Conservation (phyloP, 257 asterid genomes). For the Solanum chiquidenum region DNA sequence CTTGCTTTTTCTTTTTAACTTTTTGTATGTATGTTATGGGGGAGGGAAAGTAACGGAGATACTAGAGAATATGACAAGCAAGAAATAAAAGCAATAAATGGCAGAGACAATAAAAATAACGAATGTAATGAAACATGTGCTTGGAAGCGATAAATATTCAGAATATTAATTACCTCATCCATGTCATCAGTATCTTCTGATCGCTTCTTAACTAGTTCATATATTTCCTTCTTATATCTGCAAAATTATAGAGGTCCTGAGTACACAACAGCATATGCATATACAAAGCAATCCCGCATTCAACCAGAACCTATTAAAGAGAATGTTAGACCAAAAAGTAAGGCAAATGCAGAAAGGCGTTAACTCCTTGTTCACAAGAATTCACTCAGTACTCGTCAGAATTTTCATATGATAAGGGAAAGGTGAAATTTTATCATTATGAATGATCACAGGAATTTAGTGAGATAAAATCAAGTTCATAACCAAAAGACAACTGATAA, state of each 20-base stretch:
- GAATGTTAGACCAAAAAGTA: background rate
- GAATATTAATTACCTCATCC: constrained; percentile 32
- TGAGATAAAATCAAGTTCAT: background rate
- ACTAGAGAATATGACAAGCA: background rate
- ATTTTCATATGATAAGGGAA: background rate
- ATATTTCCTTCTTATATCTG: constrained; percentile 75
- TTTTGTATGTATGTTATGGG: background rate
- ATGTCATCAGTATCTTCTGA: background rate
- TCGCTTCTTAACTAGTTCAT: constrained; percentile 73
- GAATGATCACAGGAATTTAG: background rate
- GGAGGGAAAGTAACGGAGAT: background rate
- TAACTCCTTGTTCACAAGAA: background rate
- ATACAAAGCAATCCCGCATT: background rate
- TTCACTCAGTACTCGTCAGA: background rate
- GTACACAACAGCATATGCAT: background rate
- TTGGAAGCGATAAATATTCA: background rate
- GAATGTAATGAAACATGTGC: background rate
- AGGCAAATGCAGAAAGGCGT: background rate
- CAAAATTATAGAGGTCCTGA: constrained; percentile 5
- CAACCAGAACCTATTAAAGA: background rate
- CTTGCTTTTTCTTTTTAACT: background rate
- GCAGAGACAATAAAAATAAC: background rate
- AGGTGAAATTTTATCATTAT: background rate
- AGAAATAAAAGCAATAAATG: background rate
- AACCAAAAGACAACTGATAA: background rate